These are phyloP conservation scores for Moesziomyces sp. DNA, from an alignment of 1,284 basidiomycete species.

Conservation along the genomic window DNA sequence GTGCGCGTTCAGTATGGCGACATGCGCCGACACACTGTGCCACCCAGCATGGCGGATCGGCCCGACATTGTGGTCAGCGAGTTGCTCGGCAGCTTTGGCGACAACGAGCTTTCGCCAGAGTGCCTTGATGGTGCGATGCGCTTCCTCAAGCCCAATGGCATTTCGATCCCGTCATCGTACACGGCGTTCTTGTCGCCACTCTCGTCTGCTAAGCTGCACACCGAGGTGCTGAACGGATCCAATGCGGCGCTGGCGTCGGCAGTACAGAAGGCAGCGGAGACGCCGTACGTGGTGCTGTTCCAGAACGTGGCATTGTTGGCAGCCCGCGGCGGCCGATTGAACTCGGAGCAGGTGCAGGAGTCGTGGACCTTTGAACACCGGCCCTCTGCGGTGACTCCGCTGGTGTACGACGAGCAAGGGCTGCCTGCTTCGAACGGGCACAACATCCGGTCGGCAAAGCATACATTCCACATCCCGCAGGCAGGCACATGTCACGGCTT, in stretches of 20 bases:
- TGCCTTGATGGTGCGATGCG: constrained; percentile 95
- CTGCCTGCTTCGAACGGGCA: constrained; percentile 69
- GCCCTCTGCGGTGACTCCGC: constrained; percentile 43
- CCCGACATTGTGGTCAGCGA: constrained; percentile 96
- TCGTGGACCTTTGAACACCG: constrained; percentile 96
- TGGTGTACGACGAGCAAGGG: constrained; percentile 54
- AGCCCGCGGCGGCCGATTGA: constrained; percentile 71
- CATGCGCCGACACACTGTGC: constrained; percentile 80
- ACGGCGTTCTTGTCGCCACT: constrained; percentile 92
- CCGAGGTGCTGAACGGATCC: constrained; percentile 38
- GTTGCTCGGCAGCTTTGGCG: constrained; percentile 94
- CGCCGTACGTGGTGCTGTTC: constrained; percentile 98
- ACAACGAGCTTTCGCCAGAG: constrained; percentile 98
- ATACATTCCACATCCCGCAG: constrained; percentile 90
- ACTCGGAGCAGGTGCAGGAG: constrained; percentile 84
- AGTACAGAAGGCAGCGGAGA: constrained; percentile 76
- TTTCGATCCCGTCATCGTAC: constrained; percentile 96
- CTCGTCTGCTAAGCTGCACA: constrained; percentile 85
- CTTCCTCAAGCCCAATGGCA: constrained; percentile 76
- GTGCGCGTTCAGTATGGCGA: constrained; percentile 90
- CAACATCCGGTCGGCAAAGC: constrained; percentile 68
- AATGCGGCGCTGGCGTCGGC: constrained; percentile 27
- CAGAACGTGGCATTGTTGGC: constrained; percentile 75
- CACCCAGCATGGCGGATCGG: constrained; percentile 72
- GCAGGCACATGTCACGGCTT: constrained; percentile 95